These are phyloP conservation scores for Chenopodium formosanum DNA, from an alignment of 148 eudicot genomes.

Conservation along the genomic window DNA sequence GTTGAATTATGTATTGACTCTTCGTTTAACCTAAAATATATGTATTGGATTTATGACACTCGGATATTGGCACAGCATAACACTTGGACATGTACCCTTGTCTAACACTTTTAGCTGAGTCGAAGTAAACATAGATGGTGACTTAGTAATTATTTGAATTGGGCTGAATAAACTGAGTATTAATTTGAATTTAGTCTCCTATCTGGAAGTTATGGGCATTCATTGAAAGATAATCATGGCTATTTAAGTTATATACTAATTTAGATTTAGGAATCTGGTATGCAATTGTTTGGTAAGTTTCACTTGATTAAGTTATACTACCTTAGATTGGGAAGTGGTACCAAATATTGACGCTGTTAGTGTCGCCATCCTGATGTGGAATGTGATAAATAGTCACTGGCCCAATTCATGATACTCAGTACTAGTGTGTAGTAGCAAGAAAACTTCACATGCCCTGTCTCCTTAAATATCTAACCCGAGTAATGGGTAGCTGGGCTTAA, in stretches of 20 bases:
- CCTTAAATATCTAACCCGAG: background rate
- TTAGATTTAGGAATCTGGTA: background rate
- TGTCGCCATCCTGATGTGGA: background rate
- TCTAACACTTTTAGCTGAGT: background rate
- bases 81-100: background rate
- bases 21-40: too few relatives aligned
- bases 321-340: background rate
- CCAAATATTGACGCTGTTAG: background rate
- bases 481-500: slow-evolving; percentile 3
- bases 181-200: background rate
- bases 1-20: background rate
- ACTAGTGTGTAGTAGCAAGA: background rate
- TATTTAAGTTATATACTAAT: background rate
- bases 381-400: background rate
- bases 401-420: background rate
- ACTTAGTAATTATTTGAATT: background rate
- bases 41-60: too few relatives aligned
- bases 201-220: background rate
- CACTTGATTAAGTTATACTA: background rate
- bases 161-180: background rate
- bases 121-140: too few relatives aligned
- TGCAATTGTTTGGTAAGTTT: background rate
- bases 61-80: too few relatives aligned
- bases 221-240: background rate
- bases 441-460: slow-evolving; percentile 13